Conservation (phyloP, 768 basidiomycete species). For the Hygrophorus pudorinus region DNA sequence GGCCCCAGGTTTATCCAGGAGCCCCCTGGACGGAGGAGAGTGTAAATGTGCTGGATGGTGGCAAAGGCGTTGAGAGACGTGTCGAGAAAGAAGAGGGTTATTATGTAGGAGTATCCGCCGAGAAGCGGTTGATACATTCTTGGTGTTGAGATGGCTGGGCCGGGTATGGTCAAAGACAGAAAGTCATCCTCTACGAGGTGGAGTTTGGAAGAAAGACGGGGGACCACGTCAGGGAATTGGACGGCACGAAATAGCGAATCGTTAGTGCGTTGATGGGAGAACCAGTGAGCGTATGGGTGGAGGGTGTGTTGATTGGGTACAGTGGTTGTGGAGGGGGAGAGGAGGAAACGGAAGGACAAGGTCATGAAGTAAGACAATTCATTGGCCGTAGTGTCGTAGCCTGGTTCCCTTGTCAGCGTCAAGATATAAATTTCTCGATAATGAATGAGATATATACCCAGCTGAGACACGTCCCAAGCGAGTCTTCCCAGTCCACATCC, state of each 20-base stretch:
- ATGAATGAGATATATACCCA: conserved; percentile 29
- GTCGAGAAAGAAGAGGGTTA: conserved; percentile 62
- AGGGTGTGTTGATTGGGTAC: conserved; percentile 36
- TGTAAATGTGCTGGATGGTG: conserved; percentile 47
- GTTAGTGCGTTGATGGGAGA: conserved; percentile 52
- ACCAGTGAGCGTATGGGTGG: conserved; percentile 58
- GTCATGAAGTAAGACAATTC: conserved; percentile 62
- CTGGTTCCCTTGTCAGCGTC: conserved; percentile 16
- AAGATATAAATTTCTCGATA: neutral
- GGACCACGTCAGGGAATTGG: conserved; percentile 52
- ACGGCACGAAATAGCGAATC: conserved; percentile 41
- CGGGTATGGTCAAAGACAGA: conserved; percentile 26
- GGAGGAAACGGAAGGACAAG: conserved; percentile 46
- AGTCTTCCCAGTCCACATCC: conserved; percentile 56
- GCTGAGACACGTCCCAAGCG: conserved; percentile 57
- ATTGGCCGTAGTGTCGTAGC: conserved; percentile 49
- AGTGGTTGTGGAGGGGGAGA: conserved; percentile 36
- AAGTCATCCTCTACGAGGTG: conserved; percentile 51
- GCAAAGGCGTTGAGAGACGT: conserved; percentile 44
- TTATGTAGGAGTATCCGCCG: conserved; percentile 45
- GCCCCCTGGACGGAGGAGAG: conserved; percentile 50
- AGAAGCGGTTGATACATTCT: conserved; percentile 1
- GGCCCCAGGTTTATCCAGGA: conserved; percentile 68
- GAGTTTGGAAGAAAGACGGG: conserved; percentile 33
- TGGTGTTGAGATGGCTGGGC: no score